phyloP scores from a whole-genome alignment of 2,329 filamentous ascomycete genomes.

The Paecilomyces niveus region DNA sequence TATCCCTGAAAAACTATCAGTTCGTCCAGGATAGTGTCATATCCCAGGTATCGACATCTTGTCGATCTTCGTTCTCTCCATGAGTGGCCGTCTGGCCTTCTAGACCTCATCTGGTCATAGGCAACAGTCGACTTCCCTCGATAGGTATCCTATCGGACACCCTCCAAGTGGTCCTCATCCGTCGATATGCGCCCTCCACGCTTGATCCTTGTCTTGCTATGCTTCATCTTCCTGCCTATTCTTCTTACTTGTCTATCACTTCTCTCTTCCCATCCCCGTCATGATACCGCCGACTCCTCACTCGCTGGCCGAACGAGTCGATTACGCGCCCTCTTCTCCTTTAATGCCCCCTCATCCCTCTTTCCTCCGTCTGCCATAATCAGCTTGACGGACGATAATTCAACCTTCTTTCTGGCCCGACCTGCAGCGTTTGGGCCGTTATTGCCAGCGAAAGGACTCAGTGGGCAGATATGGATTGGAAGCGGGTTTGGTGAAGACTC shows the following conservation, averaged over 20 bases:
- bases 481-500: slow-evolving; percentile 82
- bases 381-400: slow-evolving; percentile 95
- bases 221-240: slow-evolving; percentile 42
- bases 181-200: slow-evolving; percentile 41
- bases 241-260: slow-evolving; percentile 42
- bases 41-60: slow-evolving; percentile 13
- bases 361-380: slow-evolving; percentile 95
- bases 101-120: slow-evolving; percentile 24
- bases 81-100: slow-evolving; percentile 22
- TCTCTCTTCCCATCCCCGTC: slow-evolving; percentile 29
- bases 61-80: slow-evolving; percentile 16
- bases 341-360: slow-evolving; percentile 71
- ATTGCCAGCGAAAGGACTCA: slow-evolving; percentile 68
- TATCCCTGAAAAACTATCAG: not conserved
- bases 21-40: slow-evolving; percentile 5
- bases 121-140: slow-evolving; percentile 1
- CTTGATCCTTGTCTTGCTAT: slow-evolving; percentile 39
- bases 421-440: slow-evolving; percentile 88
- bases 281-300: slow-evolving; percentile 28
- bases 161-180: not conserved
- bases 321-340: slow-evolving; percentile 58
- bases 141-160: not conserved
- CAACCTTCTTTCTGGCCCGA: slow-evolving; percentile 88
- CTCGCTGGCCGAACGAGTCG: slow-evolving; percentile 37
- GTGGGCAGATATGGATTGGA: slow-evolving; percentile 87